Percentiles rank a stretch among this genome's conserved stretches.
Evolutionary conservation across 225 moss, liverwort and hornwort species (phyloP).

Genomic region (Takakia lepidozioides): DNA sequence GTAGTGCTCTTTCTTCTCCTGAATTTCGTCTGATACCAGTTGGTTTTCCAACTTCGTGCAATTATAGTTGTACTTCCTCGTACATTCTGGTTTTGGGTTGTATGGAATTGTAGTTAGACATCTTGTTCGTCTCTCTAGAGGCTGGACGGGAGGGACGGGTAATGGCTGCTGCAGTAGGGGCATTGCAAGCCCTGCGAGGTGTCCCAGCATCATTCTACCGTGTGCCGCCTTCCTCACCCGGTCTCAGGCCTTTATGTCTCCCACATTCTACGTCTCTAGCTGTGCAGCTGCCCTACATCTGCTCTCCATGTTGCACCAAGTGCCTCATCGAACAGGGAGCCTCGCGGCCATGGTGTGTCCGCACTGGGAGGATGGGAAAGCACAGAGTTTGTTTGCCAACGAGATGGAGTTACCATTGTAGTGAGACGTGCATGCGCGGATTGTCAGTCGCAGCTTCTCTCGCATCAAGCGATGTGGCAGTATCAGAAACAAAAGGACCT

Average conservation of each 20-base stretch:
- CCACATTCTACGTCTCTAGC: slow-evolving; percentile 3
- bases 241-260: slow-evolving; percentile 13
- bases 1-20: neutral
- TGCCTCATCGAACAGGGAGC: neutral
- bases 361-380: slow-evolving; percentile 7
- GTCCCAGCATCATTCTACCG: slow-evolving; percentile 28
- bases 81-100: neutral
- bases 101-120: neutral
- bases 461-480: slow-evolving; percentile 23
- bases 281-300: slow-evolving; percentile 4
- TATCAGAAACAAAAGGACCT: slow-evolving; percentile 23
- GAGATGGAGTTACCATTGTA: slow-evolving; percentile 13
- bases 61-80: neutral
- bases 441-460: slow-evolving; percentile 12
- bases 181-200: slow-evolving; percentile 38
- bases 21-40: neutral
- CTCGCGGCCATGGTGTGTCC: slow-evolving; percentile 6
- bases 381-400: too few relatives aligned
- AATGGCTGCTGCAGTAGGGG: slow-evolving; percentile 43
- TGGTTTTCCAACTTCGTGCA: neutral
- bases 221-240: slow-evolving; percentile 19
- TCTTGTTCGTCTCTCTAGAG: neutral
- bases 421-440: slow-evolving; percentile 9
- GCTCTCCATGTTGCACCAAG: slow-evolving; percentile 3
- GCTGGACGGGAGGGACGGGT: neutral